phyloP scores from a whole-genome alignment of 768 basidiomycete species.

The Suillus lakei region DNA sequence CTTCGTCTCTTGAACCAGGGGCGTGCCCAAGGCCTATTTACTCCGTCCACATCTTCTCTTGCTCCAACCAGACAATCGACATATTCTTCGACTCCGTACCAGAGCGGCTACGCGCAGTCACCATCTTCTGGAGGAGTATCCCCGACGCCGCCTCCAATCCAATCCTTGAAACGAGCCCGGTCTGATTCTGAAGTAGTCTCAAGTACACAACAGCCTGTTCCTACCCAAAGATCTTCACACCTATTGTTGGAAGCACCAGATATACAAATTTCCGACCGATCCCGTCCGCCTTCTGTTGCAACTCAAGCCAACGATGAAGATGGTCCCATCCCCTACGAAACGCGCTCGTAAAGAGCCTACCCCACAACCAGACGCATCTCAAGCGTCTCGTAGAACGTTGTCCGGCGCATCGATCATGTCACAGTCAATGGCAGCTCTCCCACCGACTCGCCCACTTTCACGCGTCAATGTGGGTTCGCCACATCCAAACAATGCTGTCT shows the following conservation, averaged over 20 bases:
- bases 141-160: constrained; percentile 55
- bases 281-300: constrained; percentile 55
- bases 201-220: constrained; percentile 17
- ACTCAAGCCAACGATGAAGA: constrained; percentile 60
- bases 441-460: constrained; percentile 37
- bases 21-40: constrained; percentile 84
- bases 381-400: constrained; percentile 17
- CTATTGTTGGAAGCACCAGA: constrained; percentile 45
- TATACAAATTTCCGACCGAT: constrained; percentile 49
- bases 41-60: constrained; percentile 76
- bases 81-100: constrained; percentile 59
- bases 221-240: constrained; percentile 24
- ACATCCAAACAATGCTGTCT: constrained; percentile 48
- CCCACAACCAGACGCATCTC: constrained; percentile 38
- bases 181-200: constrained; percentile 64
- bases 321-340: constrained; percentile 73
- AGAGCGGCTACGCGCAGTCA: constrained; percentile 52
- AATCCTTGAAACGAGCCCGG: constrained; percentile 62
- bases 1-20: constrained; percentile 85
- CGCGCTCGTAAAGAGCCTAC: constrained; percentile 63
- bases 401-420: constrained; percentile 17
- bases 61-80: constrained; percentile 48
- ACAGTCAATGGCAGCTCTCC: constrained; percentile 15
- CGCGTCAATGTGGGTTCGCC: constrained; percentile 37
- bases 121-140: constrained; percentile 43